Conservation (phyloP, 257 asterid genomes). For the Solanum peruvianum region DNA sequence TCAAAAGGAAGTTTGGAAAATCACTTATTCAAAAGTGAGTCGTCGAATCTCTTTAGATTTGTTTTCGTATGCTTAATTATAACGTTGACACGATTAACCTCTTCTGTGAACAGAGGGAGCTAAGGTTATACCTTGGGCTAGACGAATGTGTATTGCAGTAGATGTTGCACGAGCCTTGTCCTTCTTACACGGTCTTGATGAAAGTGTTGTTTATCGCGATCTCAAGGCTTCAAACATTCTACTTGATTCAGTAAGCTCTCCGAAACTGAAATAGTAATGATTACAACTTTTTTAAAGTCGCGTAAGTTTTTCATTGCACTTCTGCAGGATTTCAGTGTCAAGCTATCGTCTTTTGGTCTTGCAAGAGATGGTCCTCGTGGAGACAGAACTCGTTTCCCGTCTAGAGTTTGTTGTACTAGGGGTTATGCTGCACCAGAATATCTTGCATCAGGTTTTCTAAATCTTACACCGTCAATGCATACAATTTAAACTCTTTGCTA, state of each 20-base stretch:
- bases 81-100: not conserved
- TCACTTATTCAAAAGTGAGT: conserved; percentile 2
- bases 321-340: conserved; percentile 57
- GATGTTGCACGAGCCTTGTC: conserved; percentile 55
- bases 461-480: too few relatives aligned
- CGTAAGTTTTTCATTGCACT: not conserved
- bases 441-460: conserved; percentile 38
- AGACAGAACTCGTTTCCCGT: conserved; percentile 60
- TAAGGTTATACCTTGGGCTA: conserved; percentile 50
- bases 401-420: conserved; percentile 51
- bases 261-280: not conserved
- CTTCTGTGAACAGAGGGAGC: conserved; percentile 36
- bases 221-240: conserved; percentile 57
- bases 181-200: conserved; percentile 41
- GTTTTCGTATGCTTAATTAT: too few relatives aligned
- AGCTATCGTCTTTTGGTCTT: conserved; percentile 64
- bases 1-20: conserved; percentile 5
- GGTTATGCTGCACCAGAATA: conserved; percentile 86
- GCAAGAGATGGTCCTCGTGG: conserved; percentile 68
- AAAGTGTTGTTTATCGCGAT: conserved; percentile 58
- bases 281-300: not conserved
- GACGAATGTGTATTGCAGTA: conserved; percentile 36
- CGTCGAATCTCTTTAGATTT: not conserved
- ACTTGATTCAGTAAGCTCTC: conserved; percentile 40
- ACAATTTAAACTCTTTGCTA: not conserved